These are phyloP conservation scores for Blastobotrys petasosporus DNA, from an alignment of 1,139 yeast species.

Conservation along the genomic window DNA sequence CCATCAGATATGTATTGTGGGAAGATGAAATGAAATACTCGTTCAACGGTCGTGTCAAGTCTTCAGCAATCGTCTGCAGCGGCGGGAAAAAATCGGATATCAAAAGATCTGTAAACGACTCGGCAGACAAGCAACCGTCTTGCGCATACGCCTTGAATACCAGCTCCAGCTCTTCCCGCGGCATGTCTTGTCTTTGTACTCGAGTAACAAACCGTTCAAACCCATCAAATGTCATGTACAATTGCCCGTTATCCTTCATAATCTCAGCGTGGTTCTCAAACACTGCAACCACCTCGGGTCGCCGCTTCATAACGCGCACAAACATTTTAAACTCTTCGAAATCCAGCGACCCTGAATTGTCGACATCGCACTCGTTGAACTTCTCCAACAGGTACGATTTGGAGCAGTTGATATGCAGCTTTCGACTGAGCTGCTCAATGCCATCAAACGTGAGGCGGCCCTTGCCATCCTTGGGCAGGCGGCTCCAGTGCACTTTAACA, in stretches of 20 bases:
- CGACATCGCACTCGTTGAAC: constrained; percentile 47
- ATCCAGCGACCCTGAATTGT: constrained; percentile 43
- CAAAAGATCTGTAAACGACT: constrained; percentile 48
- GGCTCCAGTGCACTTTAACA: constrained; percentile 52
- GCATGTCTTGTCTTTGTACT: constrained; percentile 46
- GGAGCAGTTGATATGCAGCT: constrained; percentile 64
- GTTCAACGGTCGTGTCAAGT: constrained; percentile 64
- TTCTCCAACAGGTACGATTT: constrained; percentile 35
- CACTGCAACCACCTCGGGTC: constrained; percentile 46
- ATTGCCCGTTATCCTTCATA: constrained; percentile 7
- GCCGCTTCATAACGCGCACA: constrained; percentile 47
- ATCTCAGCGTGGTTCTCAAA: constrained; percentile 31
- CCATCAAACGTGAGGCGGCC: constrained; percentile 59
- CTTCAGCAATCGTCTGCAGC: constrained; percentile 34
- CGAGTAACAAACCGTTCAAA: constrained; percentile 45
- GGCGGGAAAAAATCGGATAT: constrained; percentile 44
- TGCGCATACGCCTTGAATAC: constrained; percentile 44
- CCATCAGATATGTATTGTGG: constrained; percentile 86
- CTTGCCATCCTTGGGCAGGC: constrained; percentile 30
- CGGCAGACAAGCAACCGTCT: constrained; percentile 36
- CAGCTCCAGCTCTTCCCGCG: constrained; percentile 31
- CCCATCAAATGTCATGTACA: constrained; percentile 31
- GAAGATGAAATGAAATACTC: constrained; percentile 89
- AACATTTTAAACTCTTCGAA: constrained; percentile 70
- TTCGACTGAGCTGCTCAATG: constrained; percentile 55